Conservation (phyloP, 148 eudicot genomes). For the Pouteria glomerata region DNA sequence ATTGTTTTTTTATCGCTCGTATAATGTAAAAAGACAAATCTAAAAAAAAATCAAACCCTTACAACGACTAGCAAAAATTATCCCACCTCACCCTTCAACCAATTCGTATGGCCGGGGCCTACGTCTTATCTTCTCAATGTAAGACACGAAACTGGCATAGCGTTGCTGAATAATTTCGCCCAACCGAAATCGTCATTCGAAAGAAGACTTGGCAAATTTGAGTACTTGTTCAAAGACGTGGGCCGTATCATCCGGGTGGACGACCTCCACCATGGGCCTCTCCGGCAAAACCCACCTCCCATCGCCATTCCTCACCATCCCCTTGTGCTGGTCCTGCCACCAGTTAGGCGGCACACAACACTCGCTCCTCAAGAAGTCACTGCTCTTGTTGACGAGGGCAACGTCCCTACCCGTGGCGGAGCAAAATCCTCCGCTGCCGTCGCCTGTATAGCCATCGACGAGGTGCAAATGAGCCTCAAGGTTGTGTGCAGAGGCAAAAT, state of each 20-base stretch:
- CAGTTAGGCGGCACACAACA: conserved; percentile 67
- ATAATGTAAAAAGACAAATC: no score
- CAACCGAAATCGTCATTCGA: neutral
- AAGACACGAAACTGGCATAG: no score
- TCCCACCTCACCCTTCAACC: no score
- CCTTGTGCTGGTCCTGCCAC: conserved; percentile 81
- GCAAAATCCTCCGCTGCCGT: conserved; percentile 20
- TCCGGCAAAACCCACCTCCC: conserved; percentile 85
- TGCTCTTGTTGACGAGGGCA: conserved; percentile 77
- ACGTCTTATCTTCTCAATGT: no score
- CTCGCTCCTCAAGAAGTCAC: conserved; percentile 45
- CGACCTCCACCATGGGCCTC: conserved; percentile 52
- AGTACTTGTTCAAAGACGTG: conserved; percentile 61
- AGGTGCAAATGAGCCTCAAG: conserved; percentile 54
- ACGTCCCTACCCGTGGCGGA: conserved; percentile 47
- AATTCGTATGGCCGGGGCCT: no score
- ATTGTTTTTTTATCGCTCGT: no score
- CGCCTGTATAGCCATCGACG: conserved; percentile 58
- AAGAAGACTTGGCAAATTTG: conserved; percentile 25
- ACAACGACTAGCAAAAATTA: no score
- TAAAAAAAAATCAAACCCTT: no score
- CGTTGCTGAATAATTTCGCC: no score
- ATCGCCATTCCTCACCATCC: conserved; percentile 62
- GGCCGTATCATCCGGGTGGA: conserved; percentile 59
- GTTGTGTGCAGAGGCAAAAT: conserved; percentile 31